A percentile compares a stretch with the other conserved stretches of the same genome.
Evolutionary conservation across 805 yeast genomes (phyloP).

Genomic region (Komagataella pseudopastoris): DNA sequence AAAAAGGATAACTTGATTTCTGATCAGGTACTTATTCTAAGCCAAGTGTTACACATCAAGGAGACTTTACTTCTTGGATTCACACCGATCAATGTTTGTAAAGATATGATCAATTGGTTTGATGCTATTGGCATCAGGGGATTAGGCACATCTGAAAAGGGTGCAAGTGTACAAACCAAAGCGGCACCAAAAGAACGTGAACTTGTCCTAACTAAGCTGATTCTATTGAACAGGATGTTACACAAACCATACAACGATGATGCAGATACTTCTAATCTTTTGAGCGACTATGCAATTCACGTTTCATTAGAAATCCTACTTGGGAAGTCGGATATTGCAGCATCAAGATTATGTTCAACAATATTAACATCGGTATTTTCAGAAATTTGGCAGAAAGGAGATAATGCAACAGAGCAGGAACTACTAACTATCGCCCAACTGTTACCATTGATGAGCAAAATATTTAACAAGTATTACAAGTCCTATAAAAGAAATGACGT

Average conservation of each 20-base stretch:
- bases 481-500: constrained; percentile 32
- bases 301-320: constrained; percentile 48
- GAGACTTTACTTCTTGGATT: constrained; percentile 20
- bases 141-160: constrained; percentile 19
- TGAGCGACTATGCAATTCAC: constrained; percentile 32
- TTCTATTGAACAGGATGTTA: constrained; percentile 44
- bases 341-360: constrained; percentile 51
- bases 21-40: constrained; percentile 54
- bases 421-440: constrained; percentile 36
- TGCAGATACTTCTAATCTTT: constrained; percentile 17
- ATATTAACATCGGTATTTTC: constrained; percentile 36
- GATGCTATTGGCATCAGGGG: constrained; percentile 47
- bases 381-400: constrained; percentile 9
- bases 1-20: constrained; percentile 32
- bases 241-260: constrained; percentile 22
- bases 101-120: constrained; percentile 29
- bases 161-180: constrained; percentile 9
- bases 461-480: constrained; percentile 39
- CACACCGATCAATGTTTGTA: constrained; percentile 23
- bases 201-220: constrained; percentile 40
- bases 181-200: constrained; percentile 38
- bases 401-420: constrained; percentile 14
- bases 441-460: constrained; percentile 37
- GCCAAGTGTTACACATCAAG: constrained; percentile 39
- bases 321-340: constrained; percentile 39